Evolutionary conservation across 1,284 basidiomycete species (phyloP).

Genomic region (Ganoderma leucocontextum): DNA sequence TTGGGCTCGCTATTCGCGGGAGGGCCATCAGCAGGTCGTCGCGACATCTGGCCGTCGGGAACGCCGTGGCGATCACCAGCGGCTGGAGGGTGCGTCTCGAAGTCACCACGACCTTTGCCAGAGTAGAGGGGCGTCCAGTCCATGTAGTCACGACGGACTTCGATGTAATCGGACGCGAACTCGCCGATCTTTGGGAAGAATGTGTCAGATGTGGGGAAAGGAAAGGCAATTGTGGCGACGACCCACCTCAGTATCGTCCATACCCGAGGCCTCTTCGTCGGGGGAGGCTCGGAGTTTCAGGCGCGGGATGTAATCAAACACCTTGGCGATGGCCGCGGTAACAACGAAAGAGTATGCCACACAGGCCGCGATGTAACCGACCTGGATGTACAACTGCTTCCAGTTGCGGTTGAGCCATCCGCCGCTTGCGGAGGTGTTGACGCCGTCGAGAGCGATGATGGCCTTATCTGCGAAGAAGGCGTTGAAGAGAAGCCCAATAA

Average conservation of each 20-base stretch:
- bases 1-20: conserved; percentile 13
- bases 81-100: conserved; percentile 39
- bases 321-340: conserved; percentile 73
- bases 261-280: conserved; percentile 85
- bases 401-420: conserved; percentile 81
- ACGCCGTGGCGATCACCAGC: conserved; percentile 59
- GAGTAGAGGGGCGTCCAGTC: conserved; percentile 57
- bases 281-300: conserved; percentile 77
- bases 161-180: conserved; percentile 81
- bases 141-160: conserved; percentile 73
- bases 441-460: conserved; percentile 77
- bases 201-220: background rate
- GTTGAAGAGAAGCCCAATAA: conserved; percentile 84
- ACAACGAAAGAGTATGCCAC: conserved; percentile 72
- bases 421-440: conserved; percentile 72
- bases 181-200: conserved; percentile 68
- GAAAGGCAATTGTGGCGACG: conserved; percentile 33
- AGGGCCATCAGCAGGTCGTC: background rate
- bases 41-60: conserved; percentile 42
- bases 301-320: conserved; percentile 80
- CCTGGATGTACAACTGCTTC: conserved; percentile 84
- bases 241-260: conserved; percentile 85
- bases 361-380: conserved; percentile 82
- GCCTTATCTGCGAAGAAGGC: conserved; percentile 78
- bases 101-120: conserved; percentile 29